These are phyloP conservation scores for Neurospora crassa DNA, from an alignment of 2,329 filamentous ascomycete genomes.

Conservation along the genomic window DNA sequence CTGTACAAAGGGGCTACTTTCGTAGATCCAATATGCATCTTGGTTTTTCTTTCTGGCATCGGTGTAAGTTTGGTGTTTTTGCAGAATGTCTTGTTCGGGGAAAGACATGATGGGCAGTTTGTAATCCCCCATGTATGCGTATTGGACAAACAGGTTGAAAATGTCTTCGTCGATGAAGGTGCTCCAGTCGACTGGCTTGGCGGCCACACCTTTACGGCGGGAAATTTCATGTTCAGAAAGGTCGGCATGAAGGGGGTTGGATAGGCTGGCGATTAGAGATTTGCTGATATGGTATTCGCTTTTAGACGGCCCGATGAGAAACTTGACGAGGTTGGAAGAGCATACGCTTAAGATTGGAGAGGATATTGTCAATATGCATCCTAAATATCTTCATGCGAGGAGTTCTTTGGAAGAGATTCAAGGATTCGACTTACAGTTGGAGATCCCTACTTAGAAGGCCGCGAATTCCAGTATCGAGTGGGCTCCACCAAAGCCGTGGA, in stretches of 20 bases:
- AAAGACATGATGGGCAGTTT: neutral
- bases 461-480: neutral
- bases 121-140: neutral
- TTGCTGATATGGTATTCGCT: neutral
- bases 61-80: neutral
- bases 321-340: neutral
- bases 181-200: neutral
- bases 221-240: neutral
- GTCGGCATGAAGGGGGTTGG: fast-evolving
- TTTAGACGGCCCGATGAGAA: neutral
- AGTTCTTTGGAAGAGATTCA: too few species aligned
- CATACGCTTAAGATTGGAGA: neutral
- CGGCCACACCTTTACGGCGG: too few species aligned
- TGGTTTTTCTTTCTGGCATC: neutral
- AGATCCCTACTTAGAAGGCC: neutral
- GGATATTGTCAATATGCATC: neutral
- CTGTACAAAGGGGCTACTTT: neutral
- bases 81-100: too few species aligned
- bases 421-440: neutral
- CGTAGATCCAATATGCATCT: neutral
- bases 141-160: neutral
- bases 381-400: neutral
- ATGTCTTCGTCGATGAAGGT: neutral
- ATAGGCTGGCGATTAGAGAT: neutral
- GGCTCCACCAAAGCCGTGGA: too few species aligned